Evolutionary conservation across 2,329 filamentous ascomycete genomes (phyloP).

Genomic region (Sporothrix protearum): DNA sequence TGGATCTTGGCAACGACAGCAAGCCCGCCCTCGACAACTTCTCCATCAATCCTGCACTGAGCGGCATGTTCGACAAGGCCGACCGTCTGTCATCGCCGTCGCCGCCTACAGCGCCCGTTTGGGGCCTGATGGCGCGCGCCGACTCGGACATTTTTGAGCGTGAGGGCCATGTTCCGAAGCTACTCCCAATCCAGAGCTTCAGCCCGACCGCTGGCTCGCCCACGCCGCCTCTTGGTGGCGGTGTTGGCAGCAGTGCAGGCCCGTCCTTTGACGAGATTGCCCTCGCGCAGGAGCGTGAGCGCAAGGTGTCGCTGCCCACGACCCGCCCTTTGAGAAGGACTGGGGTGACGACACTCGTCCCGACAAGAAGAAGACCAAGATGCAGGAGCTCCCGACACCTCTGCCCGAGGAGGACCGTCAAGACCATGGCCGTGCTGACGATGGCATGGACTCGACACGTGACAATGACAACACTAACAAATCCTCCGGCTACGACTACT

Average conservation of each 20-base stretch:
- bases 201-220: slow-evolving; percentile 27
- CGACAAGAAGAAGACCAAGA: slow-evolving; percentile 19
- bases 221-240: neutral
- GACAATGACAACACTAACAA: neutral
- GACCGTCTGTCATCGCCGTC: slow-evolving; percentile 18
- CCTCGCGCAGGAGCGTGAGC: slow-evolving; percentile 37
- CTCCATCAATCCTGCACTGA: slow-evolving; percentile 31
- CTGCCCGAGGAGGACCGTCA: neutral
- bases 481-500: neutral
- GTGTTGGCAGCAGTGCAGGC: neutral
- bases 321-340: slow-evolving; percentile 38
- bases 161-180: slow-evolving; percentile 35
- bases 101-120: slow-evolving; percentile 26
- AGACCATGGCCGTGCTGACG: neutral
- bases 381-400: neutral
- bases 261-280: slow-evolving; percentile 11
- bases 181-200: slow-evolving; percentile 32
- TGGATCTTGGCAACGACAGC: neutral
- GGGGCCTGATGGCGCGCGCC: slow-evolving; percentile 32
- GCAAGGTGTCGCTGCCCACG: slow-evolving; percentile 37
- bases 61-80: slow-evolving; percentile 24
- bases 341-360: slow-evolving; percentile 13
- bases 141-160: slow-evolving; percentile 32
- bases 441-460: neutral
- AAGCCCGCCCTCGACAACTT: slow-evolving; percentile 21